Conservation (phyloP, 805 yeast genomes). For the Pichia phayaonensis region DNA sequence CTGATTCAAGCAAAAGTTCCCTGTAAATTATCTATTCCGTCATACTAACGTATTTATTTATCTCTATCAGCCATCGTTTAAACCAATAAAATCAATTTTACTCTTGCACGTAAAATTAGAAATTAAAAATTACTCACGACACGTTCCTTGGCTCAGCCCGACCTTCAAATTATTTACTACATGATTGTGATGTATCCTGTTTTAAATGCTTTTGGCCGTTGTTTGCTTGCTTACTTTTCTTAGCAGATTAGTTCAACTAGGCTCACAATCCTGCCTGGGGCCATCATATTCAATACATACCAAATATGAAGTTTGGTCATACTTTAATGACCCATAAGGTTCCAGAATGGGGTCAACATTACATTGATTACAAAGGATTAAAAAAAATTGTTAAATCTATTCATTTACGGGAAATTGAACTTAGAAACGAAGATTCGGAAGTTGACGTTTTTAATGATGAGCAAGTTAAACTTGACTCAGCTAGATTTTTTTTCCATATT, state of each 20-base stretch:
- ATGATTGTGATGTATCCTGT: too few species aligned
- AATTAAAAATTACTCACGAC: not conserved
- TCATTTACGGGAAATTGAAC: constrained; percentile 34
- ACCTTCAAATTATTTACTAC: too few species aligned
- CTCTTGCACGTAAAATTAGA: too few species aligned
- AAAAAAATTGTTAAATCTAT: constrained; percentile 73
- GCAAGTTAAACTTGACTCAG: constrained; percentile 40
- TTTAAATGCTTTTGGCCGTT: too few species aligned
- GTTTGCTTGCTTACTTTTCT: too few species aligned
- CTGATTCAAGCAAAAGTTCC: constrained; percentile 17
- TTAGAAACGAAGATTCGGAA: constrained; percentile 17
- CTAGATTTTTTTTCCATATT: constrained; percentile 66
- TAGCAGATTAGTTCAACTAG: too few species aligned
- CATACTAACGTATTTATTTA: not conserved
- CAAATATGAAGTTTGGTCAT: constrained; percentile 70
- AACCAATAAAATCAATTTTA: not conserved
- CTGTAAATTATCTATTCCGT: not conserved
- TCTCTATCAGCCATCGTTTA: too few species aligned
- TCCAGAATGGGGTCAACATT: constrained; percentile 84
- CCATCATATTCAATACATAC: not conserved
- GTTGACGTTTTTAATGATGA: constrained; percentile 32
- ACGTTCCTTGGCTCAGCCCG: not conserved
- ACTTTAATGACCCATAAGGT: constrained; percentile 77
- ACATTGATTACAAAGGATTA: constrained; percentile 78
- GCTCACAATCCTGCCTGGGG: not conserved